Evolutionary conservation across 371 early-diverging fungal species (phyloP).

Genomic region (Mortierella sp.): DNA sequence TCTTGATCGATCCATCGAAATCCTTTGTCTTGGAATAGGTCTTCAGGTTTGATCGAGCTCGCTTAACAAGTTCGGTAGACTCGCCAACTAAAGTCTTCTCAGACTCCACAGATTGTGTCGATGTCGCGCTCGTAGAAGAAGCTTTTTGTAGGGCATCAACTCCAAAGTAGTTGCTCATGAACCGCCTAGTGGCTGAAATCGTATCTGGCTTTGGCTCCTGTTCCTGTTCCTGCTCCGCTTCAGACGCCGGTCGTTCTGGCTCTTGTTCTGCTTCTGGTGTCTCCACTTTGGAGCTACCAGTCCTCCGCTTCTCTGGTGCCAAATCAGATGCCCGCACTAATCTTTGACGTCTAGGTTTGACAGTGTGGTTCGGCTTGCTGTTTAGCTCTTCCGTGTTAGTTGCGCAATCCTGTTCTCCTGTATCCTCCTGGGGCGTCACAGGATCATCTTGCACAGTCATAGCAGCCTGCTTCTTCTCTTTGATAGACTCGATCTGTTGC

Average conservation of each 20-base stretch:
- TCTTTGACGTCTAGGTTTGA: slow-evolving; percentile 11
- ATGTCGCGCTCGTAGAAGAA: neutral
- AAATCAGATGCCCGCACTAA: slow-evolving; percentile 17
- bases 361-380: neutral
- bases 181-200: slow-evolving; percentile 3
- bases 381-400: neutral
- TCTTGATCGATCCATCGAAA: neutral
- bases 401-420: neutral
- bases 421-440: neutral
- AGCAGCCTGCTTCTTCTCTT: too few species aligned
- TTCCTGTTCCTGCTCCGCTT: slow-evolving; percentile 7
- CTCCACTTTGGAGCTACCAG: neutral
- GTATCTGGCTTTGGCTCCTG: slow-evolving; percentile 11
- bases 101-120: neutral
- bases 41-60: neutral
- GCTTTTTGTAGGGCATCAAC: neutral
- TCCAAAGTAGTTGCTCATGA: slow-evolving; percentile 19
- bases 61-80: neutral
- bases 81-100: neutral
- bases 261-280: slow-evolving; percentile 3
- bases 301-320: neutral
- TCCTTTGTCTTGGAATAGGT: slow-evolving; percentile 25
- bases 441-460: too few species aligned
- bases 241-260: neutral
- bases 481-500: too few species aligned